Base-by-base conservation (phyloP, 306 rosid genomes). In the Inga leiocalycina region DNA sequence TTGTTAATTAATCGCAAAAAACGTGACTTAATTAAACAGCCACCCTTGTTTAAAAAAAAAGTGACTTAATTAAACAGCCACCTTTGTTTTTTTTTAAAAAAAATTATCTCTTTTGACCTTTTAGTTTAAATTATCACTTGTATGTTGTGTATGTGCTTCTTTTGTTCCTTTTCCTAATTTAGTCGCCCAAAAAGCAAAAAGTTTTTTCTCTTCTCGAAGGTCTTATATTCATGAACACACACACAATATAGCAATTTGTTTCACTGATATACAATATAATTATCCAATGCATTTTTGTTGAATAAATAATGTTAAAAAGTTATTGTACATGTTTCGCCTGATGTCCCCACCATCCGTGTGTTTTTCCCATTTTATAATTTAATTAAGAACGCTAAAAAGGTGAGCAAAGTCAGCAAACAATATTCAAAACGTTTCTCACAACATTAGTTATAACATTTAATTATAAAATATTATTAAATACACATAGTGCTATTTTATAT, bases 21-120 rank as follows among this genome's bases (percentile, higher is more conserved):
- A 67, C 46, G 39, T 67, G 72, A 67, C 72, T 67, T 67, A 35
- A 67, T n/a, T n/a, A n/a, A n/a, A n/a, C n/a, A n/a, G n/a, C n/a
- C n/a, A n/a, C n/a, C n/a, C n/a, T n/a, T n/a, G n/a, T n/a, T n/a
- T n/a, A n/a, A n/a, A n/a, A n/a, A n/a, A n/a, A n/a, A n/a, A n/a
- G n/a, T n/a, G n/a, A n/a, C n/a, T n/a, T n/a, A n/a, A n/a, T 67
- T 17, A 35, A 67, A 35, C 45, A 67, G 10, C 45, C 39, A 67
- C 44, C 12, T 34, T 35, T 16, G 72, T 7, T 8, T 37, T 32
- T 32, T 32, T 32, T 32, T 32, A 32, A 32, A n/a, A n/a, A n/a
- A n/a, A n/a, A n/a, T n/a, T n/a, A n/a, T 35, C 24, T 15, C 13
- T 67, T 35, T 67, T 14, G 17, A 22, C 67, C 43, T 34, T 62